phyloP scores from a whole-genome alignment of 352 stramenopile species.

The Globisporangium iwayamae region DNA sequence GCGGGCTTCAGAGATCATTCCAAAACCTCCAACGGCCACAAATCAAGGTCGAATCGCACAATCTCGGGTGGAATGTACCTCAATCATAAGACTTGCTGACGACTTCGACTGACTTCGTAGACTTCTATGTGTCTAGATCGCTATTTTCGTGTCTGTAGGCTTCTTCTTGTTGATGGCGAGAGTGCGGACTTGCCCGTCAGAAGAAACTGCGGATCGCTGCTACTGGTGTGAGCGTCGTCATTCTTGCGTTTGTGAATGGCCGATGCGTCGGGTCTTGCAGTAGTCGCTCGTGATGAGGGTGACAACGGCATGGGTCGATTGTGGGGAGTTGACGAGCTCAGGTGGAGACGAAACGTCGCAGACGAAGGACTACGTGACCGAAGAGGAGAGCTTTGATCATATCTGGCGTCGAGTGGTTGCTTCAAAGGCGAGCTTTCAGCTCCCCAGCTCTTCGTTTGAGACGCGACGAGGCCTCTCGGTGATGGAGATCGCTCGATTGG shows the following conservation, averaged over 20 bases:
- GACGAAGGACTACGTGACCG: background rate
- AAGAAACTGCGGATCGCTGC: background rate
- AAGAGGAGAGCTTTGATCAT: background rate
- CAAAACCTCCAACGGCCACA: background rate
- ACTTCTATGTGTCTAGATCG: background rate
- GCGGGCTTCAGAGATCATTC: background rate
- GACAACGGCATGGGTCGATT: background rate
- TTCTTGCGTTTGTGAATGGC: background rate
- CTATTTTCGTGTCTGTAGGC: background rate
- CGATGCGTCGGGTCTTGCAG: background rate
- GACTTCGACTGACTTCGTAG: background rate
- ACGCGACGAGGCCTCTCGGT: background rate
- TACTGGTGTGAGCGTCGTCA: background rate
- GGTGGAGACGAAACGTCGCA: background rate
- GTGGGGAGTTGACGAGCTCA: background rate
- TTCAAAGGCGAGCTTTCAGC: background rate
- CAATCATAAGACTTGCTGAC: background rate
- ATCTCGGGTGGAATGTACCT: background rate
- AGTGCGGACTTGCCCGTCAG: slow-evolving; percentile 7
- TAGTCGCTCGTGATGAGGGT: background rate
- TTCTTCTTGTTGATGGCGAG: slow-evolving; percentile 1
- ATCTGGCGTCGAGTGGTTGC: background rate
- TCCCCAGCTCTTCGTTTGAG: background rate
- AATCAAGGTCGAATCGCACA: background rate
- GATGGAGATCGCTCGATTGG: background rate